Evolutionary conservation across 495 filamentous ascomycete species (phyloP).

Genomic region (Acidiella bohemica): DNA sequence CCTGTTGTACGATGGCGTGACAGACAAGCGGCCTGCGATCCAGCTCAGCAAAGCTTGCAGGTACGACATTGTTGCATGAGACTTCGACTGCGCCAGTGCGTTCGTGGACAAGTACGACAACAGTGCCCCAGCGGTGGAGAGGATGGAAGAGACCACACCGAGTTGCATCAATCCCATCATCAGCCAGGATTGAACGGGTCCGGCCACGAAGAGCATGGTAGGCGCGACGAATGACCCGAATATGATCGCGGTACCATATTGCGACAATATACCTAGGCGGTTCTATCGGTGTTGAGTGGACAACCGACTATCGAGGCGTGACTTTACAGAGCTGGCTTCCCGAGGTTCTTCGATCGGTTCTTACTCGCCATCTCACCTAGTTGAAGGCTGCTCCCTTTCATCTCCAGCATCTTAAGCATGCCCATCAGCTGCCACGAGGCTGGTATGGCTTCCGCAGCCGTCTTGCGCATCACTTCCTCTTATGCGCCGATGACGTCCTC

Average conservation of each 20-base stretch:
- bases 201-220: constrained; percentile 10
- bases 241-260: constrained; percentile 25
- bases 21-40: constrained; percentile 9
- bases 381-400: background rate
- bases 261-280: constrained; percentile 22
- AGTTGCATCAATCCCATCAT: constrained; percentile 13
- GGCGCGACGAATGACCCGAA: constrained; percentile 20
- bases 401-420: background rate
- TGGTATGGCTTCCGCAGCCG: background rate
- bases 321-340: background rate
- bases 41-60: constrained; percentile 10
- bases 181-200: too few relatives aligned
- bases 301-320: background rate
- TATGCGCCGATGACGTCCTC: background rate
- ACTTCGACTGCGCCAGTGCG: constrained; percentile 14
- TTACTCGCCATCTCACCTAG: background rate
- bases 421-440: background rate
- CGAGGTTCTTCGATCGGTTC: background rate
- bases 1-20: constrained; percentile 16
- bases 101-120: constrained; percentile 5
- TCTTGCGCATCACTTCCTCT: background rate
- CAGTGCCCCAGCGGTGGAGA: constrained; percentile 14
- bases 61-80: constrained; percentile 21
- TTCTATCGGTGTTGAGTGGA: constrained; percentile 12
- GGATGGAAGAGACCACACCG: constrained; percentile 13